phyloP scores from a whole-genome alignment of 768 basidiomycete genomes.

The Podaxis carcinomalis region DNA sequence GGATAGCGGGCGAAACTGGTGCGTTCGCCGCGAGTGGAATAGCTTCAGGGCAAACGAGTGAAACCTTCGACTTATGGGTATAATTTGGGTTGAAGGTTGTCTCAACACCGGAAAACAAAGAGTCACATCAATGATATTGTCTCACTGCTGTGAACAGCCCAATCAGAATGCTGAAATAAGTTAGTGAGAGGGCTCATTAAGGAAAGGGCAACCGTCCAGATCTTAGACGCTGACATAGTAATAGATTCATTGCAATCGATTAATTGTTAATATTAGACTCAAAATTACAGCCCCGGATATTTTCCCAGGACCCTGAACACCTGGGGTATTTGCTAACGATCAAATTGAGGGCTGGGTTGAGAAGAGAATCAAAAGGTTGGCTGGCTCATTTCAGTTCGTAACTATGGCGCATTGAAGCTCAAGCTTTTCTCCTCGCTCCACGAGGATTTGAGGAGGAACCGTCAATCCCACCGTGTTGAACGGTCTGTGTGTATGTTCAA shows the following conservation, averaged over 20 bases:
- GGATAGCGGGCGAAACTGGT: background rate
- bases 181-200: background rate
- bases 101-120: background rate
- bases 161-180: background rate
- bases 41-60: background rate
- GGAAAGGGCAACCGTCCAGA: too few species aligned
- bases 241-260: background rate
- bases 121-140: background rate
- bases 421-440: constrained; percentile 11
- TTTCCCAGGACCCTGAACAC: background rate
- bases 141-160: background rate
- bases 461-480: background rate
- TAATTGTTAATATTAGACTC: background rate
- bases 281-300: background rate
- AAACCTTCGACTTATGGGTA: background rate
- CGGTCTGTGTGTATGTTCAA: background rate
- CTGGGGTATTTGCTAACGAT: background rate
- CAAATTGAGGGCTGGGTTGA: background rate
- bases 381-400: background rate
- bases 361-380: background rate
- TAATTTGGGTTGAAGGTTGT: background rate
- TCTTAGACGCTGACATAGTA: background rate
- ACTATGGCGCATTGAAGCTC: background rate
- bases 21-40: background rate
- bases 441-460: constrained; percentile 9